Base-by-base conservation (phyloP, 139 green algal genomes). In the Chlorella sorokiniana region DNA sequence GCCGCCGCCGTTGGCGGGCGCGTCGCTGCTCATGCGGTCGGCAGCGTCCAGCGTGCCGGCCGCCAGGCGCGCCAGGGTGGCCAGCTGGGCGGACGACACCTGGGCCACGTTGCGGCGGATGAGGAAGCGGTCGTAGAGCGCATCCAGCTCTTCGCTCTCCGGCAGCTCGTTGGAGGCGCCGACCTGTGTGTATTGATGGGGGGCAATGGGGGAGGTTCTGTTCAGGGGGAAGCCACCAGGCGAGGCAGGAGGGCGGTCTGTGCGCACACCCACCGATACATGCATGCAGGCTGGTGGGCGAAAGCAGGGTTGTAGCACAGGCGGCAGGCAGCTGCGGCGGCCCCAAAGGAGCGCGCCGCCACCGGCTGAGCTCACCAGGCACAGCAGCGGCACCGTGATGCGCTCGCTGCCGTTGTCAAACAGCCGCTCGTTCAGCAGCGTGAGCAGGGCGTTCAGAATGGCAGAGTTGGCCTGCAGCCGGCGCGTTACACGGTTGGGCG, bases 401-500 rank as follows among this genome's bases (percentile, higher is more conserved):
- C 94, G 89, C 81, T 92, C 68, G 81, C 84, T 93, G 82, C 96
- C 96, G 86, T 99, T 99, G 90, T 99, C 96, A 82, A 98, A 99
- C 41, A 98, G 92, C 29, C 96, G 88, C 92, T 99, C 96, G 85
- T 99, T 98, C 33, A 99, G 90, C 29, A 99, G 88, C 3, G 95
- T 98, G 23, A 99, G 91, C 86, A 99, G 87, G 1, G 96, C 92
- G 87, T 99, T 99, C 40, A 98, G 88, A 89, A 99, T 99, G 74
- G 96, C 95, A 20, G 86, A 94, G 91, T 98, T 98, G 82, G 96
- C 96, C 85, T 94, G 85, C 54, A 16, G n/a, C n/a, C n/a, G 61
- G 61, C 16, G 70, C n/a, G 44, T 14, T 9, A 29, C 44, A 33
- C 2, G 6, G 45, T 29, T 33, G 44, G 44, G 29, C 4, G 4